A percentile compares a stretch with the other conserved stretches of the same genome.
phyloP scores from a whole-genome alignment of 1,284 basidiomycete genomes.

The Cerioporus squamosus region DNA sequence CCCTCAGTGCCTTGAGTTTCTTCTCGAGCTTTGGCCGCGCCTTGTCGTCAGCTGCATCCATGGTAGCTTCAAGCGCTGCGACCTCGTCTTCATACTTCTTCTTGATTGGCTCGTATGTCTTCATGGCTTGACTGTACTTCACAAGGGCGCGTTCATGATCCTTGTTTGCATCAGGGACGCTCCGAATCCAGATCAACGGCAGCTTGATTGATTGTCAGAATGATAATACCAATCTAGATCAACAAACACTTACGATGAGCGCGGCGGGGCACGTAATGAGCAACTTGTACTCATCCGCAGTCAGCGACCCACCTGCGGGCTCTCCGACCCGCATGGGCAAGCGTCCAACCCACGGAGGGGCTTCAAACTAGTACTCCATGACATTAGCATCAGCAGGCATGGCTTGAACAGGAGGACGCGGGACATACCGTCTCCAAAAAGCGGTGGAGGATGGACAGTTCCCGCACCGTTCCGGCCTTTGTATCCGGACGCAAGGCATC shows the following conservation, averaged over 20 bases:
- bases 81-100: background rate
- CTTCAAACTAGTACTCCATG: constrained; percentile 31
- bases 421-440: constrained; percentile 24
- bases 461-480: constrained; percentile 24
- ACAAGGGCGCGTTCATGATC: no score
- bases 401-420: background rate
- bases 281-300: constrained; percentile 37
- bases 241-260: no score
- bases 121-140: background rate
- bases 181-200: no score
- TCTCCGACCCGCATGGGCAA: constrained; percentile 35
- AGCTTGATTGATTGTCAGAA: no score
- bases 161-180: no score
- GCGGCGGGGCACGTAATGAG: no score
- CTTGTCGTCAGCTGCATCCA: background rate
- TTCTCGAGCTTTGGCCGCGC: background rate
- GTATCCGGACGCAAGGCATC: constrained; percentile 1
- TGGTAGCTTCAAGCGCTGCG: background rate
- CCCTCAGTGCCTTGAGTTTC: background rate
- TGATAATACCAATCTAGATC: no score
- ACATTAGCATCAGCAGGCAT: no score
- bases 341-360: constrained; percentile 34
- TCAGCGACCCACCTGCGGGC: constrained; percentile 38
- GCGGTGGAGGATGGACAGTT: constrained; percentile 32
- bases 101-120: constrained; percentile 9